Conservation (phyloP, 179 eudicot species). For the Camellia oleifera region DNA sequence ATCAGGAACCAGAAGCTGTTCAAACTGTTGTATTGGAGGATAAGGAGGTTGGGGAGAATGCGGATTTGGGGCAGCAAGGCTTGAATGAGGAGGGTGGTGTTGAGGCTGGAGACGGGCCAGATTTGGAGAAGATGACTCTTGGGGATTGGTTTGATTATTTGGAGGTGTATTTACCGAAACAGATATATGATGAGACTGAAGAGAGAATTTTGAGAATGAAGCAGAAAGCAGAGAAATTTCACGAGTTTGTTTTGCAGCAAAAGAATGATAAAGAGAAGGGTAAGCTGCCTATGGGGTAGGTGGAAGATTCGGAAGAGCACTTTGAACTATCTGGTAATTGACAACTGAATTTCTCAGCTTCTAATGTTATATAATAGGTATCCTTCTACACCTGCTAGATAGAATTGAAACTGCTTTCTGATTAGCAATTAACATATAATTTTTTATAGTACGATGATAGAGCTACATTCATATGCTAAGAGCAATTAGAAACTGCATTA, state of each 20-base stretch:
- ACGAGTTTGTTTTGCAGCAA: constrained; percentile 53
- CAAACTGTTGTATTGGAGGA: constrained; percentile 11
- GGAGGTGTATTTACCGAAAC: constrained; percentile 58
- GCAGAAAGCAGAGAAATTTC: constrained; percentile 44
- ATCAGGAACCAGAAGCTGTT: constrained; percentile 1
- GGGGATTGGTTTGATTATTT: constrained; percentile 76
- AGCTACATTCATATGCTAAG: not conserved
- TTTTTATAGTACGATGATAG: not conserved
- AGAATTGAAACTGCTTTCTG: not conserved
- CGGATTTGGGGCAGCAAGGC: not conserved
- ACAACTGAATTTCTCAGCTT: not conserved
- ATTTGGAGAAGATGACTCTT: constrained; percentile 69
- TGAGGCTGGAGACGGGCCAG: constrained; percentile 27
- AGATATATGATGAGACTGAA: constrained; percentile 50
- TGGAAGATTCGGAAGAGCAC: not conserved
- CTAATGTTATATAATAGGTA: not conserved
- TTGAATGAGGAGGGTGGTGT: constrained; percentile 7
- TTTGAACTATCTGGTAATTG: not conserved
- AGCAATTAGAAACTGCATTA: not conserved
- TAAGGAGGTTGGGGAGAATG: constrained; percentile 19
- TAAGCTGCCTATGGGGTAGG: constrained; percentile 23
- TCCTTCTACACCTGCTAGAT: not conserved
- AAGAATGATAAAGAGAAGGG: constrained; percentile 33
- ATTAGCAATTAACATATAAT: not conserved
- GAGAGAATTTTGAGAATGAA: constrained; percentile 53